Base-by-base conservation (phyloP, 2,329 filamentous ascomycete genomes). In the Westerdykella aurantiaca region DNA sequence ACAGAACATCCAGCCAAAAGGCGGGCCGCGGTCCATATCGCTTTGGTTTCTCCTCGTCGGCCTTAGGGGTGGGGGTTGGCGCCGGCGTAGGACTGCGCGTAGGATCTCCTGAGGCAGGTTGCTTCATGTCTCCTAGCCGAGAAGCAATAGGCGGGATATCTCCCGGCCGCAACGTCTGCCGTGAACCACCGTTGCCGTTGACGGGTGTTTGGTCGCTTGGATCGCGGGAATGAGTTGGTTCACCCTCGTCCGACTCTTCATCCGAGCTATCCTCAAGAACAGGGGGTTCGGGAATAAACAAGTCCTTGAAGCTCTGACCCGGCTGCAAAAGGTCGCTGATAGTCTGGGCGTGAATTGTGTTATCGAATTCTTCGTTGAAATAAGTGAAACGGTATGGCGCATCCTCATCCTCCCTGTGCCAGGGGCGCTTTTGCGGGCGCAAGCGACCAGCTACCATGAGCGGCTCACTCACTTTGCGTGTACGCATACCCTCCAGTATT, bases 301-400 rank as follows among this genome's bases (percentile, higher is more conserved):
- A 78, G 56, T 95, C 87, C 46, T 78, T 78, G 64, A 98, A 98
- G 35, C 80, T 86, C 47, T 83, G 79, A 5, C 88, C 93, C 0
- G 87, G 83, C 54, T 95, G 89, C 7, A 94, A 79, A 16, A 98
- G 77, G 64, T 96, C 93, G 2, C 89, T 95, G 45, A 98, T 95
- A 0, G 86, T 93, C 67, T 95, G 88, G 47, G 89, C 93, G 67
- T 98, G 93, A 49, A 98, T 94, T 0, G 93, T 98, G 66, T 87
- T 94, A 58, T 88, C 85, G 44, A 97, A 88, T 50, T 95, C 88
- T 63, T 97, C 93, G 66, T 97, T 97, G 76, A 98, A 98, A 67
- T 98, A 98, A 0, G 93, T 97, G 66, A 96, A 98, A 21, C 93
- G 81, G 65, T 94, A 97, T 0, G 93, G 93, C 0, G 85, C 82